Evolutionary conservation across 768 basidiomycete species (phyloP).

Genomic region (Mycena galopus): DNA sequence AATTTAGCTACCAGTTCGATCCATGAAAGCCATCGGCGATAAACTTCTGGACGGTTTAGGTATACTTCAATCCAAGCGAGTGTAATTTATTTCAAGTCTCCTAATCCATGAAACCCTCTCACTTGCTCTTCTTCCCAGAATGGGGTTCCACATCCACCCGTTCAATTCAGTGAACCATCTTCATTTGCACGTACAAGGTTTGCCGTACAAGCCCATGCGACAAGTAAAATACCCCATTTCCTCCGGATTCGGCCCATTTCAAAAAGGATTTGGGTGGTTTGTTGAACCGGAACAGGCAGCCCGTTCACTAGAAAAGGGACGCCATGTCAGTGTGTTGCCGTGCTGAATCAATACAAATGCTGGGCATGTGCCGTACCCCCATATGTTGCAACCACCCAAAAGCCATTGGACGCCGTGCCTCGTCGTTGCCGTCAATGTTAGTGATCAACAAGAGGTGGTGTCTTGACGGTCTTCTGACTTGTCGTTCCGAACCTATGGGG

Average conservation of each 20-base stretch:
- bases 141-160: constrained; percentile 88
- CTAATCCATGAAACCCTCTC: constrained; percentile 2
- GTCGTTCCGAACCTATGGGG: neutral
- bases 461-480: constrained; percentile 24
- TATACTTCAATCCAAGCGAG: constrained; percentile 57
- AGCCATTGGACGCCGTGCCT: neutral
- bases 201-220: constrained; percentile 68
- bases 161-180: constrained; percentile 81
- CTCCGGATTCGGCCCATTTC: constrained; percentile 51
- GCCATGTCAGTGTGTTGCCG: constrained; percentile 64
- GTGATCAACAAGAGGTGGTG: constrained; percentile 9
- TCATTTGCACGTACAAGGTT: constrained; percentile 79
- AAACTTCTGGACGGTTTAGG: constrained; percentile 62
- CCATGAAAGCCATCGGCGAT: constrained; percentile 66
- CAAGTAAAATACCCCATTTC: constrained; percentile 64
- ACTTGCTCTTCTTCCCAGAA: constrained; percentile 53
- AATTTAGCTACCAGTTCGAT: constrained; percentile 49
- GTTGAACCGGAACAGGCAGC: constrained; percentile 71
- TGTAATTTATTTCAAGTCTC: constrained; percentile 48
- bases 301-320: constrained; percentile 68
- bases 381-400: neutral
- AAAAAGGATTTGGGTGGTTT: constrained; percentile 85
- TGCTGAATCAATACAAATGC: constrained; percentile 47
- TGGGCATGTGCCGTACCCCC: neutral
- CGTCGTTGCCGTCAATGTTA: constrained; percentile 12